Percentiles rank a stretch among this genome's conserved stretches.
Conservation (phyloP, 2,329 filamentous ascomycete genomes). For the Colletotrichum somersetense region DNA sequence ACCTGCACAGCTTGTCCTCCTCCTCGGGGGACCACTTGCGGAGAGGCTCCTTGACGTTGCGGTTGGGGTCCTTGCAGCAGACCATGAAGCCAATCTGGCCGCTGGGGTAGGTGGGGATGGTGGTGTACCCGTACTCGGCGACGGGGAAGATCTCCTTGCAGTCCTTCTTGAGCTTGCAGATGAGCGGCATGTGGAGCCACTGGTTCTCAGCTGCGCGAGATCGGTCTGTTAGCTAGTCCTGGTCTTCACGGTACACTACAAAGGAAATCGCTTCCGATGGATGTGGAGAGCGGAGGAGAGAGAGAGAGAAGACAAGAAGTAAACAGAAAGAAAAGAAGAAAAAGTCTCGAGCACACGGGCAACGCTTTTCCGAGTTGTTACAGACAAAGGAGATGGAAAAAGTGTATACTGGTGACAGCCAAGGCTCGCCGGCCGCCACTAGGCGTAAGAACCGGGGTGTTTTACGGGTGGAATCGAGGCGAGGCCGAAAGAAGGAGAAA, state of each 20-base stretch:
- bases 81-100: slow-evolving; percentile 99
- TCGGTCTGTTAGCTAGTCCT: slow-evolving; percentile 35
- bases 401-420: slow-evolving; percentile 29
- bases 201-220: slow-evolving; percentile 89
- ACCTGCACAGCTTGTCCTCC: slow-evolving; percentile 92
- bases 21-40: slow-evolving; percentile 86
- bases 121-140: slow-evolving; percentile 98
- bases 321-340: neutral
- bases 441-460: slow-evolving; percentile 14
- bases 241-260: slow-evolving; percentile 2
- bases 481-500: slow-evolving; percentile 44
- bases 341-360: neutral
- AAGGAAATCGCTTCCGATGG: neutral
- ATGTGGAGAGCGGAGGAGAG: neutral
- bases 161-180: slow-evolving; percentile 94
- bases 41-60: slow-evolving; percentile 87
- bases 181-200: slow-evolving; percentile 96
- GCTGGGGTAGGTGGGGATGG: slow-evolving; percentile 98
- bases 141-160: slow-evolving; percentile 98
- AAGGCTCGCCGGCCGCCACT: slow-evolving; percentile 37
- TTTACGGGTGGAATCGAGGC: slow-evolving; percentile 35
- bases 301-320: neutral
- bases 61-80: slow-evolving; percentile 92
- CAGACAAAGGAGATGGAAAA: slow-evolving; percentile 13
- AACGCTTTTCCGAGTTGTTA: neutral